These are phyloP conservation scores for Poteriospumella lacustris DNA, from an alignment of 108 stramenopile genomes.

Conservation along the genomic window DNA sequence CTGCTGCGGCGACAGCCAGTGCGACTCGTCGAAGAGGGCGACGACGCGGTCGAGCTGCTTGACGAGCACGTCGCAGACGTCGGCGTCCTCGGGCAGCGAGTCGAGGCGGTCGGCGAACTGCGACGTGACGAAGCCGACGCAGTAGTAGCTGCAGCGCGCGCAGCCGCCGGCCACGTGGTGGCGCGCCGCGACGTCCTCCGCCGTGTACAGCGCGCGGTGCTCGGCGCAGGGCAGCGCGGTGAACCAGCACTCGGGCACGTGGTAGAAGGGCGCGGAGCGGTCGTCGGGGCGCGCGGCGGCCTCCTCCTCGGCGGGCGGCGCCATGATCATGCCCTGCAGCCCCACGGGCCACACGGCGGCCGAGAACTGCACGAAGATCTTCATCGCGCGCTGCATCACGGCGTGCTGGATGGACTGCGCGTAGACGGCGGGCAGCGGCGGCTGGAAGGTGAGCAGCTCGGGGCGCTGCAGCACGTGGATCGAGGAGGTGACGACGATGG, in stretches of 20 bases:
- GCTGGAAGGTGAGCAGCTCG: not conserved
- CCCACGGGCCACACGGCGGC: not conserved
- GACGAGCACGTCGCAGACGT: not conserved
- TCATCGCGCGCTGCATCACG: not conserved
- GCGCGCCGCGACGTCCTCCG: not conserved
- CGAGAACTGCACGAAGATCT: slow-evolving; percentile 1
- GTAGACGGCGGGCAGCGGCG: not conserved
- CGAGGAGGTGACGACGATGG: too few species aligned
- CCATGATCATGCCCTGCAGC: not conserved
- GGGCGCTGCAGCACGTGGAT: not conserved
- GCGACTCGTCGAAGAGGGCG: too few species aligned
- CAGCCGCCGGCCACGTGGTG: not conserved
- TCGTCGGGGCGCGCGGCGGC: too few species aligned
- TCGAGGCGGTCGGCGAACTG: not conserved
- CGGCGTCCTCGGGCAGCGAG: not conserved
- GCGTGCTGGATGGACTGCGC: not conserved
- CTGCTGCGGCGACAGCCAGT: not conserved
- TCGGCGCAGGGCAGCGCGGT: too few species aligned
- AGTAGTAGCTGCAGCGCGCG: too few species aligned
- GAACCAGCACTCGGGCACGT: slow-evolving; percentile 15
- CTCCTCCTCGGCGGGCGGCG: not conserved
- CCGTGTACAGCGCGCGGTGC: too few species aligned
- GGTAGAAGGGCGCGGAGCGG: too few species aligned
- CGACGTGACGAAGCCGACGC: not conserved
- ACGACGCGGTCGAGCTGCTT: not conserved